A percentile compares a stretch with the other conserved stretches of the same genome.
Evolutionary conservation across 1,139 yeast species (phyloP).

Genomic region (Candida tropicalis): DNA sequence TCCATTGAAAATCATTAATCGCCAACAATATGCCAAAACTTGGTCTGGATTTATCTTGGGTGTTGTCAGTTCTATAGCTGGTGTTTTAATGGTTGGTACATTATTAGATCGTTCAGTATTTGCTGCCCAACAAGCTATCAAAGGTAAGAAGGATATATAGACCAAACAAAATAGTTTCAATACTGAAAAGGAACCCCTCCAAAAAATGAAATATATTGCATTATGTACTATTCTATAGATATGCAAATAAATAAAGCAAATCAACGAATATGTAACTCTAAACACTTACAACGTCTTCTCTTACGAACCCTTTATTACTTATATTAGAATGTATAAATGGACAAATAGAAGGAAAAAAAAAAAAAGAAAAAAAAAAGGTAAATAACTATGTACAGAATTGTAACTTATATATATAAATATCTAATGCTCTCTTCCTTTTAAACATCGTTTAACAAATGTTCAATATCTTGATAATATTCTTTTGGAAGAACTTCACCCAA

Average conservation of each 20-base stretch:
- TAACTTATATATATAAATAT: not conserved
- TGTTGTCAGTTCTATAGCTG: constrained; percentile 87
- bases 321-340: not conserved
- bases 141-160: constrained; percentile 65
- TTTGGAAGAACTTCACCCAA: constrained; percentile 54
- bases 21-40: constrained; percentile 74
- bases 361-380: not conserved
- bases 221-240: not conserved
- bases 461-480: constrained; percentile 57
- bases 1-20: constrained; percentile 87
- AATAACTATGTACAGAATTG: constrained; percentile 10
- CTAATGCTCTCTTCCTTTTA: constrained; percentile 19
- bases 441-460: constrained; percentile 54
- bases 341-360: not conserved
- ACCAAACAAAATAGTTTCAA: not conserved
- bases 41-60: constrained; percentile 88
- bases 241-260: not conserved
- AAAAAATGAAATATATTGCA: not conserved
- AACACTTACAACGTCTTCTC: too few relatives aligned
- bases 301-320: not conserved
- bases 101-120: constrained; percentile 84
- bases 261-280: not conserved
- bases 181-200: not conserved
- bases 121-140: constrained; percentile 82
- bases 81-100: constrained; percentile 90